Conservation (phyloP, 2,329 filamentous ascomycete genomes). For the Trichocomaceae sp. region DNA sequence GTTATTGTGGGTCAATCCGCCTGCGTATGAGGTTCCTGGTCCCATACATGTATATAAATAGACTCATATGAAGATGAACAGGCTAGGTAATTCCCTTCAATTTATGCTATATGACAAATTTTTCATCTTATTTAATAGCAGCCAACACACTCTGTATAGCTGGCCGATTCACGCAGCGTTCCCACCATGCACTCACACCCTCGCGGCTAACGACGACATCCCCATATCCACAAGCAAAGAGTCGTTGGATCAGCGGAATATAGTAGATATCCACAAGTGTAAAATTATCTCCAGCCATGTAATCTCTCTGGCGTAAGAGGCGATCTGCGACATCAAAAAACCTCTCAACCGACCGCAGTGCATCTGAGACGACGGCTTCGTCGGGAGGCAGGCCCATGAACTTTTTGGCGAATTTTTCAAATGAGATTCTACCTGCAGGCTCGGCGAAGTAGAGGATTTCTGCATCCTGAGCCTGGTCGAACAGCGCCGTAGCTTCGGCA, state of each 20-base stretch:
- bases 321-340: conserved; percentile 11
- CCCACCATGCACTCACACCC: conserved; percentile 10
- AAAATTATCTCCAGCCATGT: conserved; percentile 10
- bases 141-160: conserved; percentile 6
- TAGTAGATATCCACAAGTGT: conserved; percentile 12
- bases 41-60: too few species aligned
- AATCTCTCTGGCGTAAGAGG: conserved; percentile 1
- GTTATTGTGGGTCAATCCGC: too few species aligned
- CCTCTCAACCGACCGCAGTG: conserved; percentile 4
- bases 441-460: conserved; percentile 10
- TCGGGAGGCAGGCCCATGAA: conserved; percentile 5
- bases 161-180: conserved; percentile 5
- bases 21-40: too few species aligned
- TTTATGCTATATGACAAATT: too few species aligned
- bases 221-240: conserved; percentile 6
- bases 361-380: conserved; percentile 1
- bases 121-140: background rate
- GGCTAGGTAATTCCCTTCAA: too few species aligned
- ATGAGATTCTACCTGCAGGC: conserved; percentile 6
- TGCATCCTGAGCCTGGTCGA: conserved; percentile 5
- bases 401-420: conserved; percentile 9
- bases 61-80: too few species aligned
- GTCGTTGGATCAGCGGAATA: conserved; percentile 8
- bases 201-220: conserved; percentile 4
- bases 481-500: conserved; percentile 6